These are phyloP conservation scores for Vaccinium vitisidaea DNA, from an alignment of 148 eudicot species.

Conservation along the genomic window DNA sequence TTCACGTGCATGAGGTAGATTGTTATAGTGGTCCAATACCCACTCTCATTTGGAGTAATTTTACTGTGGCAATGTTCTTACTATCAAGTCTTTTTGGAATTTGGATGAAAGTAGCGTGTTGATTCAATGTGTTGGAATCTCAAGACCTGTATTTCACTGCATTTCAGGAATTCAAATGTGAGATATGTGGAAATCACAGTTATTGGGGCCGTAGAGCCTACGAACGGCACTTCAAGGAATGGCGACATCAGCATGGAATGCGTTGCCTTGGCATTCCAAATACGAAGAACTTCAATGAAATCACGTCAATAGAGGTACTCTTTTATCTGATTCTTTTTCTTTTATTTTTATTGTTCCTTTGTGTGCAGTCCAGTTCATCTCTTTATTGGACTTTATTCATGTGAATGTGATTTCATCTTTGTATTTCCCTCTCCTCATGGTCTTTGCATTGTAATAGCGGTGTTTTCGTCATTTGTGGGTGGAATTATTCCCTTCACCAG, in stretches of 20 bases:
- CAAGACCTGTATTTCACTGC: not conserved
- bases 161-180: conserved; percentile 91
- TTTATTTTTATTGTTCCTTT: not conserved
- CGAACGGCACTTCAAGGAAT: conserved; percentile 97
- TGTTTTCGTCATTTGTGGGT: not conserved
- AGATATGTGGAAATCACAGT: conserved; percentile 95
- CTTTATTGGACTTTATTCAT: not conserved
- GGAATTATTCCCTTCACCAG: not conserved
- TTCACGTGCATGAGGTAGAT: not conserved
- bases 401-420: not conserved
- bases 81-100: not conserved
- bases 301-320: conserved; percentile 83
- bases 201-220: conserved; percentile 99
- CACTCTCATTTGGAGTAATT: not conserved
- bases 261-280: conserved; percentile 98
- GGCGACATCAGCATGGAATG: conserved; percentile 99
- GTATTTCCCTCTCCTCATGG: not conserved
- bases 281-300: conserved; percentile 95
- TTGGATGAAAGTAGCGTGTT: not conserved
- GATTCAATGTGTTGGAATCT: not conserved
- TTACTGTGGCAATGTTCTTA: not conserved
- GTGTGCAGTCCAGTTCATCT: not conserved
- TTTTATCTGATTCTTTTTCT: not conserved
- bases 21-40: not conserved
- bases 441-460: not conserved